Conservation (phyloP, 2,329 filamentous ascomycete species). For the Chrysoporthe austroafricana region DNA sequence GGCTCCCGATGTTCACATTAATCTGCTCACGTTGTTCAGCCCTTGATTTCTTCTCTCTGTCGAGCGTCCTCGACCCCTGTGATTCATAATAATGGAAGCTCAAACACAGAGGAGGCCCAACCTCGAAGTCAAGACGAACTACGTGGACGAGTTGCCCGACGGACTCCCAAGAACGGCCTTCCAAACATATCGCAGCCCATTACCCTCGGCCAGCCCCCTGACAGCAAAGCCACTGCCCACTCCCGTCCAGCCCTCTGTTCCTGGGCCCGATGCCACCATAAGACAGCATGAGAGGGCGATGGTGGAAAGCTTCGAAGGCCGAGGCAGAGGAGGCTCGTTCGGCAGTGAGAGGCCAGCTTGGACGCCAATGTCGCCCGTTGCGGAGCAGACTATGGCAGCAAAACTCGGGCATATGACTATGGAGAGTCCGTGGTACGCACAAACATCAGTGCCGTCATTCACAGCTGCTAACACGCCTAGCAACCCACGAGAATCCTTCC, state of each 20-base stretch:
- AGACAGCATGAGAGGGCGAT: conserved; percentile 42
- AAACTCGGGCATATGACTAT: conserved; percentile 36
- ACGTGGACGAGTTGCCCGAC: conserved; percentile 31
- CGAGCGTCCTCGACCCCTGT: background rate
- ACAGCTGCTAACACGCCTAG: conserved; percentile 27
- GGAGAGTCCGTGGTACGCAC: conserved; percentile 29
- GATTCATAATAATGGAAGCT: conserved; percentile 36
- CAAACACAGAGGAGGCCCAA: conserved; percentile 38
- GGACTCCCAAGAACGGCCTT: conserved; percentile 33
- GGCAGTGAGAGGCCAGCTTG: conserved; percentile 30
- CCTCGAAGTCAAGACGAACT: conserved; percentile 40
- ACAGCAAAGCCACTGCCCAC: conserved; percentile 40
- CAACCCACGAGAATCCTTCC: conserved; percentile 28
- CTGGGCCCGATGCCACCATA: conserved; percentile 40
- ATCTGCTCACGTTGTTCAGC: background rate
- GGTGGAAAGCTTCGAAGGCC: conserved; percentile 40
- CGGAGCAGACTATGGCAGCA: conserved; percentile 35
- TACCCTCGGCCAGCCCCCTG: conserved; percentile 37
- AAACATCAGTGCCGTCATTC: background rate
- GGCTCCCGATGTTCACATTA: background rate
- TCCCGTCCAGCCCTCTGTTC: conserved; percentile 38
- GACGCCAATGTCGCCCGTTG: conserved; percentile 35
- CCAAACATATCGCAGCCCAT: conserved; percentile 33
- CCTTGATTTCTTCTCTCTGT: background rate
- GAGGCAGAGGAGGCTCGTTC: conserved; percentile 17